A percentile compares a stretch with the other conserved stretches of the same genome.
Conservation (phyloP, 2,329 filamentous ascomycete genomes). For the Zopfia rhizophila region DNA sequence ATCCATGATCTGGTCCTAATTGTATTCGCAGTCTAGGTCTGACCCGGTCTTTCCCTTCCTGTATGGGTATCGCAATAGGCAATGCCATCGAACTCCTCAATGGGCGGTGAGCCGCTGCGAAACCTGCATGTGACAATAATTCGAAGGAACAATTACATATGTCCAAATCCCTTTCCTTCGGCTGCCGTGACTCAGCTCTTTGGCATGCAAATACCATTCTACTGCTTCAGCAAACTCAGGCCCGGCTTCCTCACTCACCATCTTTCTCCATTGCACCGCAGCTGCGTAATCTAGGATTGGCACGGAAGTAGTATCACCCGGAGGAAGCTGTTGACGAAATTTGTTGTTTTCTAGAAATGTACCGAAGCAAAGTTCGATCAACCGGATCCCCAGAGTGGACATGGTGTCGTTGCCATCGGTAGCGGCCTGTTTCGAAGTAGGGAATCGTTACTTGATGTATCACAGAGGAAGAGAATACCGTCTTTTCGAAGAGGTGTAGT, state of each 20-base stretch:
- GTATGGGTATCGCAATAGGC: too few species aligned
- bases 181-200: constrained; percentile 16
- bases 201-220: constrained; percentile 24
- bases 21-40: neutral
- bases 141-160: constrained; percentile 23
- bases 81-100: too few species aligned
- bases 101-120: too few species aligned
- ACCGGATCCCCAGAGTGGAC: constrained; percentile 22
- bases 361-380: constrained; percentile 30
- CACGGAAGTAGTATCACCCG: constrained; percentile 9
- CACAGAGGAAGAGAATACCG: constrained; percentile 22
- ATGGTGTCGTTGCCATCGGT: too few species aligned
- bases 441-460: constrained; percentile 3
- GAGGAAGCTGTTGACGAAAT: constrained; percentile 14
- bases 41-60: too few species aligned
- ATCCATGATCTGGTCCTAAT: neutral
- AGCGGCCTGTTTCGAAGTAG: constrained; percentile 10
- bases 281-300: constrained; percentile 23
- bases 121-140: constrained; percentile 21
- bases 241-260: constrained; percentile 23
- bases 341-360: constrained; percentile 15
- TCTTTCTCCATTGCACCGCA: constrained; percentile 24
- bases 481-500: constrained; percentile 14
- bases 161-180: constrained; percentile 26
- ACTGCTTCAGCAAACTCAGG: constrained; percentile 26